A percentile compares a stretch with the other conserved stretches of the same genome.
These are phyloP conservation scores for Stachybotrys chlorohalonatus DNA, from an alignment of 2,329 filamentous ascomycete species.

Conservation along the genomic window DNA sequence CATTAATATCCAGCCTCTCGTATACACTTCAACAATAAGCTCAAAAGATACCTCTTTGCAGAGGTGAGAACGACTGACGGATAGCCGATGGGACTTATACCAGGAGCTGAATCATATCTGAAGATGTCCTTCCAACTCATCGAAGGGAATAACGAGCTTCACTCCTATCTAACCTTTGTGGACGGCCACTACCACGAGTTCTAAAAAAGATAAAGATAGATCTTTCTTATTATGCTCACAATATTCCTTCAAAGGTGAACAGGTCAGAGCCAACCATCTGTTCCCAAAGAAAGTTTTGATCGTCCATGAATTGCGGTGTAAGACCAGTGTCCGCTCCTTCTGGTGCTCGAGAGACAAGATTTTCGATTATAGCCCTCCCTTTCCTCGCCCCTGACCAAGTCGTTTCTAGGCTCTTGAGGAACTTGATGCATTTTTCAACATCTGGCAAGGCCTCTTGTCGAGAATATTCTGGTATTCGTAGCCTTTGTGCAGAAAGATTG, in stretches of 20 bases:
- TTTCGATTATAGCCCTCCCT: conserved; percentile 14
- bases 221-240: background rate
- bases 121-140: too few species aligned
- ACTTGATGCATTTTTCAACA: conserved; percentile 10
- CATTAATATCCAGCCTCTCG: too few species aligned
- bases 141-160: too few species aligned
- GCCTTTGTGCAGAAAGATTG: conserved; percentile 1
- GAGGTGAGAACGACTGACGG: too few species aligned
- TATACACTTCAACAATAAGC: too few species aligned
- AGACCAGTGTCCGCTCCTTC: background rate
- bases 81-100: too few species aligned
- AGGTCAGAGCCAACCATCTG: background rate
- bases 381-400: conserved; percentile 14
- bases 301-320: background rate
- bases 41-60: too few species aligned
- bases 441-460: conserved; percentile 4
- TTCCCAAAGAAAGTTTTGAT: background rate
- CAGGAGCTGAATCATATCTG: too few species aligned
- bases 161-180: too few species aligned
- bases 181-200: too few species aligned
- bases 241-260: background rate
- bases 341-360: conserved; percentile 2
- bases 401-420: conserved; percentile 13
- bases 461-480: conserved; percentile 8
- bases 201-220: too few species aligned